Evolutionary conservation across 768 basidiomycete genomes (phyloP).

Genomic region (Russula griseocarnosa): DNA sequence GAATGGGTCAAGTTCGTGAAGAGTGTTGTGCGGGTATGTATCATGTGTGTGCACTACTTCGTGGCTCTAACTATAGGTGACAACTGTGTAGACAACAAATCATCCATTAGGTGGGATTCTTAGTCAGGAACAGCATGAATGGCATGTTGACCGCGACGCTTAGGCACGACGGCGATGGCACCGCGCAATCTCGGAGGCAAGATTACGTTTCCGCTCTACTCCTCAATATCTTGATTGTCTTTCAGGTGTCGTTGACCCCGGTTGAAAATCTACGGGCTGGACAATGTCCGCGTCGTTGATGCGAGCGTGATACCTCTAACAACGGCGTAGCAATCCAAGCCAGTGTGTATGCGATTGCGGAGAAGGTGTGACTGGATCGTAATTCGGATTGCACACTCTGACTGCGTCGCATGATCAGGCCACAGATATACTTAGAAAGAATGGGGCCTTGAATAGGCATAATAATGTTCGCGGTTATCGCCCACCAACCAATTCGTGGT

Average conservation of each 20-base stretch:
- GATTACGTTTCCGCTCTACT: background rate
- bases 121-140: background rate
- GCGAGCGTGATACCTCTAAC: constrained; percentile 26
- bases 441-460: constrained; percentile 17
- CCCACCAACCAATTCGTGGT: background rate
- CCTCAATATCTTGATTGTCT: background rate
- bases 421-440: constrained; percentile 22
- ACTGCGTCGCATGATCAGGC: constrained; percentile 10
- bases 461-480: background rate
- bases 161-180: constrained; percentile 27
- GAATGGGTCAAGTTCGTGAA: constrained; percentile 25
- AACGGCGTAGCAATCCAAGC: constrained; percentile 25
- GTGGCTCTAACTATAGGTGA: background rate
- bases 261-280: constrained; percentile 25
- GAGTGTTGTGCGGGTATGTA: constrained; percentile 20
- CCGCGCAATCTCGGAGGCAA: constrained; percentile 25
- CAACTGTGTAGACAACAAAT: constrained; percentile 22
- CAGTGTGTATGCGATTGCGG: constrained; percentile 26
- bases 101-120: constrained; percentile 17
- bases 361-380: constrained; percentile 14
- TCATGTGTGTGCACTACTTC: background rate
- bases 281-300: constrained; percentile 26
- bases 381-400: background rate
- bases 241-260: constrained; percentile 24
- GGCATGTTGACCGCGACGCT: background rate